phyloP scores from a whole-genome alignment of 768 basidiomycete genomes.

The Calocybe cyanea region DNA sequence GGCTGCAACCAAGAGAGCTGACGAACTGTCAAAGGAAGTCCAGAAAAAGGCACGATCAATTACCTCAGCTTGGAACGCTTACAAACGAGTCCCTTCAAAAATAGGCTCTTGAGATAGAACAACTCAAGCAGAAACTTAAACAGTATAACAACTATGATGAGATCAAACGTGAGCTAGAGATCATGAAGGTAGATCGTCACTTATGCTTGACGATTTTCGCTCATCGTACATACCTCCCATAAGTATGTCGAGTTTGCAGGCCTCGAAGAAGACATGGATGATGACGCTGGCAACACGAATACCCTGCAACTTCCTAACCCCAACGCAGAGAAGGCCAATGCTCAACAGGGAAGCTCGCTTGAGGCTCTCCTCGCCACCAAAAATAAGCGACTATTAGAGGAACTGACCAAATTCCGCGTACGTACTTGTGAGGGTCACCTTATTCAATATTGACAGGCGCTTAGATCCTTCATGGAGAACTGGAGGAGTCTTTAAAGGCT shows the following conservation, averaged over 20 bases:
- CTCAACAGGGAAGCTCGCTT: constrained; percentile 73
- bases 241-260: constrained; percentile 97
- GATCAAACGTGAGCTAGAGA: constrained; percentile 95
- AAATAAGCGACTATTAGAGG: constrained; percentile 90
- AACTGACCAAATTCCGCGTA: constrained; percentile 88
- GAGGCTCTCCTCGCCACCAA: constrained; percentile 90
- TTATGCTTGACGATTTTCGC: neutral
- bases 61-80: neutral
- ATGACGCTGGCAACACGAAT: constrained; percentile 41
- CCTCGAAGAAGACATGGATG: constrained; percentile 71
- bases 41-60: constrained; percentile 39
- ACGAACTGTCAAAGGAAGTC: constrained; percentile 59
- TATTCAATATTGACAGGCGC: neutral
- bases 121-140: constrained; percentile 63
- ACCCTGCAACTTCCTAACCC: constrained; percentile 76
- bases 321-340: constrained; percentile 80
- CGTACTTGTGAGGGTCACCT: constrained; percentile 18
- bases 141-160: constrained; percentile 90
- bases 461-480: constrained; percentile 80
- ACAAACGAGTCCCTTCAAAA: neutral
- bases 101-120: constrained; percentile 65
- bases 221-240: neutral
- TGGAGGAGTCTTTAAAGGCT: constrained; percentile 63
- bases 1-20: constrained; percentile 45
- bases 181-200: constrained; percentile 81